Evolutionary conservation across 306 rosid species (phyloP), one percentile per base, ranked within the genome.

Genomic region (Astragalus membranaceus): DNA sequence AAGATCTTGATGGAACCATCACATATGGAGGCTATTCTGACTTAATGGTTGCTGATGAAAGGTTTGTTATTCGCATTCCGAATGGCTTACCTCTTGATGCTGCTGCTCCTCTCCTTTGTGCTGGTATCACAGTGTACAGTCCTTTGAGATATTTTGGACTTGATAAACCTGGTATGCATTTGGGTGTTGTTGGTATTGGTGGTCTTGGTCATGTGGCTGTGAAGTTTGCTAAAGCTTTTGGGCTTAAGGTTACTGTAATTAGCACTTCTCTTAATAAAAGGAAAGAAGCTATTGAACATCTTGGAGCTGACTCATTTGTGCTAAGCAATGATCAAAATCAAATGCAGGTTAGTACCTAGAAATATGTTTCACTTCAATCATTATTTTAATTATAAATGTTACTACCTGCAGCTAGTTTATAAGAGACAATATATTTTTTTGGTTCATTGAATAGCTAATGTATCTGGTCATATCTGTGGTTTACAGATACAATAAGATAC

Each of bases 121-220:
- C 89, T 5, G 87, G 92, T 10, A 76, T 87, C 71, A 84, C 89
- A 1, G 81, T 83, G 7, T 87, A 84, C 26, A 87, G 92, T 44
- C 92, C 89, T 16, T 1, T 82, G 20, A 78, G 69, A 51, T 52
- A 69, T 32, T 84, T 29, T 36, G 89, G 79, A 1, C 77, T 84
- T 0, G 87, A 80, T 43, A 65, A 84, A 37, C 87, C 88, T 0
- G 83, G 78, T 37, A 8, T 79, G 14, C 72, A 77, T 41, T 20
- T 87, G n/a, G 89, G 89, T 1, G 79, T 84, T 7, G 89, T 80
- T 61, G 92, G 89, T 12, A 82, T 87, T 0, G 92, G 92, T 1
- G 92, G 85, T 5, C 69, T 84, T 0, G 92, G 92, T 11, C 89
- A 82, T 7, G 1, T 87, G 64, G 92, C 85, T 14, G 85, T 84